Percentiles rank a stretch among this genome's conserved stretches.
phyloP scores from a whole-genome alignment of 2,329 filamentous ascomycete genomes.

The Rasamsonia emersonii region DNA sequence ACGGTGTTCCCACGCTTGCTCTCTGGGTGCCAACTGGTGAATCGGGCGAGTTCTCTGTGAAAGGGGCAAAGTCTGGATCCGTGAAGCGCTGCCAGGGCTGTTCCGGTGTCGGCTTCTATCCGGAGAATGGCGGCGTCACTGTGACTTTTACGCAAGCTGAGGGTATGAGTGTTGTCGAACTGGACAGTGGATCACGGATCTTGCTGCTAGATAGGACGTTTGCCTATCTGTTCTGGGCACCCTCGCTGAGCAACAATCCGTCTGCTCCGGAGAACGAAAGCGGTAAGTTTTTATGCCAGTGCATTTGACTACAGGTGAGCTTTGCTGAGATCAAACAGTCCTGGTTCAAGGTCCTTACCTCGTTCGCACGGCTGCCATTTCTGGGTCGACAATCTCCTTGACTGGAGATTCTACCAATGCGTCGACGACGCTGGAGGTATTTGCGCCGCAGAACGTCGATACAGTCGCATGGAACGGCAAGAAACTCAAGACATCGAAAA shows the following conservation, averaged over 20 bases:
- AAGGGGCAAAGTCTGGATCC: slow-evolving; percentile 19
- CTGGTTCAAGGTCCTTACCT: slow-evolving; percentile 47
- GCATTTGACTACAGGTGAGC: neutral
- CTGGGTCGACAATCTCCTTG: slow-evolving; percentile 31
- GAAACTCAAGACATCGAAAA: slow-evolving; percentile 21
- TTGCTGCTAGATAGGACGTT: slow-evolving; percentile 46
- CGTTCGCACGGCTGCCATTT: slow-evolving; percentile 38
- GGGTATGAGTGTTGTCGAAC: slow-evolving; percentile 41
- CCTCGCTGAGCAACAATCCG: slow-evolving; percentile 42
- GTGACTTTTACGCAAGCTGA: slow-evolving; percentile 42
- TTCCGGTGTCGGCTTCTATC: slow-evolving; percentile 35
- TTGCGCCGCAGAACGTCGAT: slow-evolving; percentile 39
- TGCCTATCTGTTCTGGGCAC: slow-evolving; percentile 51
- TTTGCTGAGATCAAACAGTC: slow-evolving; percentile 23
- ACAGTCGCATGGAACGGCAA: slow-evolving; percentile 46
- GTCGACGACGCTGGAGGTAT: slow-evolving; percentile 38
- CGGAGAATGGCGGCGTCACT: slow-evolving; percentile 32
- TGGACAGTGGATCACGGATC: slow-evolving; percentile 41
- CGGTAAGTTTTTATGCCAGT: slow-evolving; percentile 26
- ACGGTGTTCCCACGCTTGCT: slow-evolving; percentile 42
- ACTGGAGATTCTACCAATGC: slow-evolving; percentile 38
- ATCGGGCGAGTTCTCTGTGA: slow-evolving; percentile 33
- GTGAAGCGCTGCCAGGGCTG: slow-evolving; percentile 33
- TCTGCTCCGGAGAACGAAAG: slow-evolving; percentile 38
- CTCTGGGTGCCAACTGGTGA: slow-evolving; percentile 32